Conservation (phyloP, 345 rosid species). For the Mangifera indica region DNA sequence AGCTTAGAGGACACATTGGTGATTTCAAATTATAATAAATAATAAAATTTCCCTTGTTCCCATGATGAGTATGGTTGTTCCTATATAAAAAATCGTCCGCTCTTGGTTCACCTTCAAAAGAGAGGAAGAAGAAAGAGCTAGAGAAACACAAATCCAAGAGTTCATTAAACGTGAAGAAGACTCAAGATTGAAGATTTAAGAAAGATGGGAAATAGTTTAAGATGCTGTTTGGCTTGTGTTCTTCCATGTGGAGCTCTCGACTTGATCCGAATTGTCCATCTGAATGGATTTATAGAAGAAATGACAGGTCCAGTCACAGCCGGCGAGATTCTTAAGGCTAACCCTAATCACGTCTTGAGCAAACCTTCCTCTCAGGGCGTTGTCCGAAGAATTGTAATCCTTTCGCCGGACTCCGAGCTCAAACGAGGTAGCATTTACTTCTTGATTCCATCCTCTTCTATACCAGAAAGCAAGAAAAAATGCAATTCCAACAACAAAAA, state of each 20-base stretch:
- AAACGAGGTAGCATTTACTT: conserved; percentile 88
- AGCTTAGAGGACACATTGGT: conserved; percentile 6
- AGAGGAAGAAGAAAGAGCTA: background rate
- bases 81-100: conserved; percentile 29
- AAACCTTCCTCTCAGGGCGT: conserved; percentile 81
- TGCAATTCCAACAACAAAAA: conserved; percentile 9
- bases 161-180: too few species aligned
- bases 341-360: conserved; percentile 84
- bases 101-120: conserved; percentile 7
- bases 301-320: conserved; percentile 75
- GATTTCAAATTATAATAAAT: conserved; percentile 8
- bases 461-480: conserved; percentile 51
- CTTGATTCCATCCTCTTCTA: conserved; percentile 63
- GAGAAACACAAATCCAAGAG: background rate
- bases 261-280: conserved; percentile 85
- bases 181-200: too few species aligned
- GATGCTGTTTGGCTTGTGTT: conserved; percentile 91
- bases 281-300: conserved; percentile 79
- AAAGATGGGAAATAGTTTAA: conserved; percentile 81
- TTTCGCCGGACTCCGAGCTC: conserved; percentile 85
- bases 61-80: conserved; percentile 18
- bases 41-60: conserved; percentile 7
- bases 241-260: conserved; percentile 97
- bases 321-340: conserved; percentile 65
- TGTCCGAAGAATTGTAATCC: conserved; percentile 65